A percentile compares a stretch with the other conserved stretches of the same genome.
These are phyloP conservation scores for Penicillium griseofulvum DNA, from an alignment of 2,329 filamentous ascomycete species.

Conservation along the genomic window DNA sequence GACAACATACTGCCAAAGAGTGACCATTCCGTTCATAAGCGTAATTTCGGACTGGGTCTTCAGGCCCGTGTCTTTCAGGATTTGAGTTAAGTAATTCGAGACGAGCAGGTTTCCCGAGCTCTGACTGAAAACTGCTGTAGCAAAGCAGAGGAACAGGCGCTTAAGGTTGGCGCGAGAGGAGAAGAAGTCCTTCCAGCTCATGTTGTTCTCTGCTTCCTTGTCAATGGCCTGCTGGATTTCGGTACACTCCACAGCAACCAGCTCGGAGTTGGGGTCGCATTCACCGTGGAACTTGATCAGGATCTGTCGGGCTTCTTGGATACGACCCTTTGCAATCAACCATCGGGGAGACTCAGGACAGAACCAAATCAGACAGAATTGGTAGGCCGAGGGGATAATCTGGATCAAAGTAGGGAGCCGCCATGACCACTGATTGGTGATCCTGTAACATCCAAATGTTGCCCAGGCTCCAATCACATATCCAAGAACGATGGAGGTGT, in stretches of 20 bases:
- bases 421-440: constrained; percentile 48
- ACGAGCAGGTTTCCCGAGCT: constrained; percentile 45
- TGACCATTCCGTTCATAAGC: constrained; percentile 39
- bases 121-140: constrained; percentile 43
- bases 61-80: constrained; percentile 41
- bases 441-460: constrained; percentile 34
- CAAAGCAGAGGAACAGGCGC: constrained; percentile 42
- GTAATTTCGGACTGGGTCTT: constrained; percentile 41
- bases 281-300: constrained; percentile 55
- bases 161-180: constrained; percentile 41
- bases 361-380: constrained; percentile 48
- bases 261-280: constrained; percentile 43
- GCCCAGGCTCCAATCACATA: constrained; percentile 42
- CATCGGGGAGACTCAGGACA: constrained; percentile 62
- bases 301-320: constrained; percentile 51
- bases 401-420: constrained; percentile 55
- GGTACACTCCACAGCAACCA: constrained; percentile 50
- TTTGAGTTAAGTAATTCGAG: constrained; percentile 43
- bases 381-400: constrained; percentile 43
- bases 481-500: constrained; percentile 44
- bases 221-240: constrained; percentile 52
- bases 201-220: constrained; percentile 46
- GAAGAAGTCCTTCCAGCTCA: constrained; percentile 46
- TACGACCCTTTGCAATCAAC: constrained; percentile 53
- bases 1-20: constrained; percentile 46